These are phyloP conservation scores for Dothideomycetidae sp. DNA, from an alignment of 2,329 filamentous ascomycete genomes.

Conservation along the genomic window DNA sequence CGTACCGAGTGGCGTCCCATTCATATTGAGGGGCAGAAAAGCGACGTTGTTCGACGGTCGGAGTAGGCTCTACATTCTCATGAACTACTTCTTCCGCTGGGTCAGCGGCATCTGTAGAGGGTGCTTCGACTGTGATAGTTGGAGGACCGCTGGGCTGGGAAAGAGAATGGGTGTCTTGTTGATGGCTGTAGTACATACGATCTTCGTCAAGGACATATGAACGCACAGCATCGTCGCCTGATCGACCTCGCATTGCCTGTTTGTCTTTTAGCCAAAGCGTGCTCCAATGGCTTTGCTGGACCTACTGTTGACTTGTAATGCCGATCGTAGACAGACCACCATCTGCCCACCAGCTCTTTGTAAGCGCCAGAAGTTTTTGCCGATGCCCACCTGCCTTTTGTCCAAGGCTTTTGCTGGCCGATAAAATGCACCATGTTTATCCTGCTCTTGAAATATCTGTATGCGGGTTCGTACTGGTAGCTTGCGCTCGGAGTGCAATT, in stretches of 20 bases:
- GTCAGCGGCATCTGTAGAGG: conserved; percentile 30
- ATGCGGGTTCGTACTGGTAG: conserved; percentile 95
- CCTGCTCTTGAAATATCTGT: conserved; percentile 76
- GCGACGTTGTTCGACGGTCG: conserved; percentile 32
- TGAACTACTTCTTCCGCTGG: conserved; percentile 30
- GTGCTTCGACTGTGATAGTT: conserved; percentile 26
- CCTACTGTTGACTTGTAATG: conserved; percentile 48
- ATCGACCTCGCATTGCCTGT: neutral
- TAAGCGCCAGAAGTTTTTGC: conserved; percentile 49
- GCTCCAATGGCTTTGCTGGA: neutral
- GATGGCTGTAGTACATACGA: neutral
- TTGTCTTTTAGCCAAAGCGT: neutral
- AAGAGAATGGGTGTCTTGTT: no score
- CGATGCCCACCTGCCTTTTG: conserved; percentile 22
- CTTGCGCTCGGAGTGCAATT: conserved; percentile 94
- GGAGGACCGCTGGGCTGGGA: conserved; percentile 11
- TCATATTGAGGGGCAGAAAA: conserved; percentile 45
- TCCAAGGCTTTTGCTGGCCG: conserved; percentile 80
- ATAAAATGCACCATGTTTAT: conserved; percentile 94
- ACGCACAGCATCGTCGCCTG: conserved; percentile 3
- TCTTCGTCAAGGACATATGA: conserved; percentile 4
- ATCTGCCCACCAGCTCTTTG: conserved; percentile 69
- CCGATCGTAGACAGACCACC: conserved; percentile 89
- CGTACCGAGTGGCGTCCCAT: conserved; percentile 50
- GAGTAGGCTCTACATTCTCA: conserved; percentile 29